Percentiles rank a stretch among this genome's conserved stretches.
These are phyloP conservation scores for Teunomyces kruisii DNA, from an alignment of 805 yeast genomes.

Conservation along the genomic window DNA sequence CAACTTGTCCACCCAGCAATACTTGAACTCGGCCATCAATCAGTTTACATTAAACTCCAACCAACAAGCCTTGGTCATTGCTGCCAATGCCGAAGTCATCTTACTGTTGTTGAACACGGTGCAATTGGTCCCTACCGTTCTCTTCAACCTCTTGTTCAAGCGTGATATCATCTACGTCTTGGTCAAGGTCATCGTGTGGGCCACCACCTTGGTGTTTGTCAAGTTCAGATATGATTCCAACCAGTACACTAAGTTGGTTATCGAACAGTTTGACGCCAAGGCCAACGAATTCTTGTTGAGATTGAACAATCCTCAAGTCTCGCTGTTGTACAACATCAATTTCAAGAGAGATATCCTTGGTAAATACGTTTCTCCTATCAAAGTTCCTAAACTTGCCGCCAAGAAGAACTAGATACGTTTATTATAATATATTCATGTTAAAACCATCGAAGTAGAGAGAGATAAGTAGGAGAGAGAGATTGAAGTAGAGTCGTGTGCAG, in stretches of 20 bases:
- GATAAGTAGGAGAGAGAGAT: no score
- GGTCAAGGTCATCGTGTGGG: conserved; percentile 35
- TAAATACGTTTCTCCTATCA: conserved; percentile 21
- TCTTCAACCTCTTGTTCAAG: conserved; percentile 22
- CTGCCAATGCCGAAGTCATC: conserved; percentile 37
- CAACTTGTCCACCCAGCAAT: conserved; percentile 37
- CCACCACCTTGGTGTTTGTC: conserved; percentile 28
- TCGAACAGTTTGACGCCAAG: conserved; percentile 46
- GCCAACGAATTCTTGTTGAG: conserved; percentile 26
- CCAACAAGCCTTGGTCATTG: conserved; percentile 37
- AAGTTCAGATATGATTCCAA: conserved; percentile 36
- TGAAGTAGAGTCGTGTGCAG: conserved; percentile 1
- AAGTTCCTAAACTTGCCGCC: conserved; percentile 17
- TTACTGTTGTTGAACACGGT: conserved; percentile 23
- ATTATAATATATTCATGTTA: no score
- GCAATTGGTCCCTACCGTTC: conserved; percentile 23
- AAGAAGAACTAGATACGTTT: conserved; percentile 5
- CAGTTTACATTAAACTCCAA: conserved; percentile 31
- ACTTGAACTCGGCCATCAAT: conserved; percentile 26
- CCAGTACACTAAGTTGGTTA: conserved; percentile 35
- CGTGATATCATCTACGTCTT: conserved; percentile 25
- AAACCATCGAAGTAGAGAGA: no score
- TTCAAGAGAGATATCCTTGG: conserved; percentile 17
- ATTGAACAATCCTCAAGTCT: conserved; percentile 10
- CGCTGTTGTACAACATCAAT: conserved; percentile 16